Conservation (phyloP, 768 basidiomycete species). For the Russula foetens region DNA sequence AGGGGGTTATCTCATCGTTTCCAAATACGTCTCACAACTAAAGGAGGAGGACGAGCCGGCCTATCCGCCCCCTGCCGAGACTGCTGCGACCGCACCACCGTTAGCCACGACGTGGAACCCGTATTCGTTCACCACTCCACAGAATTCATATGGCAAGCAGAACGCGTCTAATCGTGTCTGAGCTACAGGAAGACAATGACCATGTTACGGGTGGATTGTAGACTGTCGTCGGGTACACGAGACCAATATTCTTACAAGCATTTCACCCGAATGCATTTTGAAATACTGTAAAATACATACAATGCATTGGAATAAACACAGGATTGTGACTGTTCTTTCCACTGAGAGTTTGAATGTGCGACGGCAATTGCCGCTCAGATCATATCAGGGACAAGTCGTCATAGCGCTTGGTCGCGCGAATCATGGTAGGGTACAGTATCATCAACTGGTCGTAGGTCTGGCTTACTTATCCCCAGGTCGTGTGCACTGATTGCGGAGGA, state of each 20-base stretch:
- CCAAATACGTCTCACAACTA: slow-evolving; percentile 45
- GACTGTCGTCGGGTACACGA: background rate
- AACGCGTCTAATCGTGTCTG: background rate
- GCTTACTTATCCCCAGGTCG: slow-evolving; percentile 29
- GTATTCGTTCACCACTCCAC: slow-evolving; percentile 1
- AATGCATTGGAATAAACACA: too few species aligned
- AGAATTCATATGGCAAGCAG: background rate
- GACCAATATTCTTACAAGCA: background rate
- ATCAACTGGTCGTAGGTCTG: background rate
- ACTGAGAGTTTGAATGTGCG: background rate
- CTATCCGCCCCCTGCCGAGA: slow-evolving; percentile 6
- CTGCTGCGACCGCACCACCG: slow-evolving; percentile 1
- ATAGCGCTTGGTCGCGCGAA: too few species aligned
- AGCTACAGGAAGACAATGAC: slow-evolving; percentile 1
- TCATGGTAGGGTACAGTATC: slow-evolving; percentile 1
- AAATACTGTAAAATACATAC: too few species aligned
- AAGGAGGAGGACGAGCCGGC: slow-evolving; percentile 36
- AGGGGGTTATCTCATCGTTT: slow-evolving; percentile 48
- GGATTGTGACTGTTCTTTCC: too few species aligned
- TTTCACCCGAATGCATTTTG: background rate
- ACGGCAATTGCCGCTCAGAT: background rate
- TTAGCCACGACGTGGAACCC: slow-evolving; percentile 16
- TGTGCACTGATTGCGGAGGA: slow-evolving; percentile 72
- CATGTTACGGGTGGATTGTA: background rate
- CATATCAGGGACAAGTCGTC: background rate